Conservation (phyloP, 148 eudicot genomes). For the Rhododendron mucronatum region DNA sequence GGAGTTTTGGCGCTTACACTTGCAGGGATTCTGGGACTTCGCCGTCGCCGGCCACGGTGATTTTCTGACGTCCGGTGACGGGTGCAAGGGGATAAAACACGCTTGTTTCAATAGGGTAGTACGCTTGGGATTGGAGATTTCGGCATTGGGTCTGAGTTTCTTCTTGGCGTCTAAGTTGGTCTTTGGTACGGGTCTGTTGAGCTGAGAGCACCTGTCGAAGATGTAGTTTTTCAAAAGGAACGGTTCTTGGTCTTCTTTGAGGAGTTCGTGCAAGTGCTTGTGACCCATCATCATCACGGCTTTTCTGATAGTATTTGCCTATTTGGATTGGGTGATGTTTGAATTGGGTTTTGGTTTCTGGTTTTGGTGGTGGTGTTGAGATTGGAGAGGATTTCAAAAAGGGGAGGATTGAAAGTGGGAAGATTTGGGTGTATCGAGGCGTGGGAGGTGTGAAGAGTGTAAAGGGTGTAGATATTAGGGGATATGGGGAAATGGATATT, state of each 20-base stretch:
- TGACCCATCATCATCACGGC: conserved; percentile 29
- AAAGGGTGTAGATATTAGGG: neutral
- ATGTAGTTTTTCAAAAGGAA: conserved; percentile 55
- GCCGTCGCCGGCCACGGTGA: conserved; percentile 39
- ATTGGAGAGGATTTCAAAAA: neutral
- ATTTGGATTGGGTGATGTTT: neutral
- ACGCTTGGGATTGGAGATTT: conserved; percentile 25
- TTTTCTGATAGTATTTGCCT: neutral
- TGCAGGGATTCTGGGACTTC: conserved; percentile 26
- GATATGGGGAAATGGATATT: neutral
- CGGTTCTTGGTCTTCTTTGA: conserved; percentile 85
- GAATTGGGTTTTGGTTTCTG: neutral
- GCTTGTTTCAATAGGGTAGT: conserved; percentile 45
- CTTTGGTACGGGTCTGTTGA: conserved; percentile 23
- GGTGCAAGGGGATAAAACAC: conserved; percentile 50
- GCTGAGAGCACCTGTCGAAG: conserved; percentile 36
- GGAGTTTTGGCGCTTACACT: conserved; percentile 45
- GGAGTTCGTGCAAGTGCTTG: conserved; percentile 59
- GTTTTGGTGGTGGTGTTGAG: neutral
- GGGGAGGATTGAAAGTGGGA: conserved; percentile 4
- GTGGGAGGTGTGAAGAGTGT: neutral
- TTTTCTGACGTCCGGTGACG: conserved; percentile 54
- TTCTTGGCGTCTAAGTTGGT: conserved; percentile 13
- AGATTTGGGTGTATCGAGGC: conserved; percentile 14
- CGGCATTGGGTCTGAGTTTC: conserved; percentile 21